Base-by-base conservation (phyloP, 1,284 basidiomycete genomes). In the Cutaneotrichosporon mucoides region DNA sequence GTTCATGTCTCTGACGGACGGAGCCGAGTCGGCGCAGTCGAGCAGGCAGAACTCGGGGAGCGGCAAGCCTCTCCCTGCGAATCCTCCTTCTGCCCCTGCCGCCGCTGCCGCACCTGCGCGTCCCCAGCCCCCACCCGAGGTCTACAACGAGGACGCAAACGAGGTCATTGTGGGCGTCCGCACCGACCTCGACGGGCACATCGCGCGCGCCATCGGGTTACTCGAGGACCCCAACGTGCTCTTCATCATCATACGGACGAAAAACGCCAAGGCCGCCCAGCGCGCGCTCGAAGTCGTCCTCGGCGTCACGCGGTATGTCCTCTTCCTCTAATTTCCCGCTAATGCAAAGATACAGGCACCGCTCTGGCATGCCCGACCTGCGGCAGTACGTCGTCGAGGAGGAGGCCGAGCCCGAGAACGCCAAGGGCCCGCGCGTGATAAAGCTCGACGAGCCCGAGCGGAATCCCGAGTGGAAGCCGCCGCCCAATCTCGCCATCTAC, bases 301-400 rank as follows among this genome's bases (percentile, higher is more conserved):
- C 8, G 75, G 69, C 1, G 70, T 76, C 0, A 77, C 69, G n/a
- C 68, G 74, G 12, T 46, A 46, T 9, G 44, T 24, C 43, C 7
- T 16, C 15, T 16, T 16, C 12, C 15, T 6, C 44, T 9, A 13
- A 24, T 24, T 24, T 24, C 8, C 44, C 44, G 16, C 44, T 46
- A 15, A 46, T 15, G 24, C 15, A 46, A 13, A 46, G 44, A 15
- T 71, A 68, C 55, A 57, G 77, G n/a, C 75, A 79, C 67, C 69
- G 72, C 9, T 70, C 71, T 47, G 68, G 68, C 15, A 33, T 76
- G 45, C 61, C 62, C 13, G 73, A 76, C 53, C 60, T 79, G 36
- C 66, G 73, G 38, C 74, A 77, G 59, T 79, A 79, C 57, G 71
- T 79, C 10, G 55, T 73, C 3, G 77, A 78, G 52, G 72, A 75